Evolutionary conservation across 805 yeast species (phyloP), one percentile per base, ranked within the genome.

Genomic region (Nakazawaea siamensis): DNA sequence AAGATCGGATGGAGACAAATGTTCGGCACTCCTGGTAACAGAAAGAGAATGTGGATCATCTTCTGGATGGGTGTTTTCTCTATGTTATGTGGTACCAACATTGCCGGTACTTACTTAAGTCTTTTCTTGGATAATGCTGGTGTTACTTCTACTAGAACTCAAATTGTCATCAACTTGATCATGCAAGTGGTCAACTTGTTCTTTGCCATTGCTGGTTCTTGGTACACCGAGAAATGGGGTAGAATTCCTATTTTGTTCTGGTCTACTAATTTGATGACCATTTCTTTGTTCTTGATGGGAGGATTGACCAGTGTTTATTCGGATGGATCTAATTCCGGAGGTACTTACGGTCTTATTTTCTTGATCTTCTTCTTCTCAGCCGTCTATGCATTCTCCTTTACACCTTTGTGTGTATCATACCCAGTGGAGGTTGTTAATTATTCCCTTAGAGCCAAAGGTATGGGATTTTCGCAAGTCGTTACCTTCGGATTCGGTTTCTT

Each of bases 51-150:
- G 39, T 45, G 46, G 45, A 51, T 51, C 32, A 46, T 48, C 31
- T 42, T 50, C 37, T 44, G 49, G 45, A 46, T 47, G 51, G 52
- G 51, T 24, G 47, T 49, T 19, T 48, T 51, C 17, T 47, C 54
- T 16, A 51, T 48, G 38, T 37, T 50, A 19, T 48, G 51, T 13
- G 55, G 55, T 13, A 39, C 48, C 18, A 48, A 48, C 38, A 45
- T 52, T 38, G 44, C 45, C 12, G 48, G 51, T 25, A 44, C 48
- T 5, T 66, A 64, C 48, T 29, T 49, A 4, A 66, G 62, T 37
- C 55, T 62, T 33, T 21, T 63, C 40, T 37, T 51, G 27, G 46
- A 42, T 2, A 43, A 48, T 20, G 53, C 54, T 6, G 55, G 53
- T 23, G 43, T 47, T 32, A 40, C 45, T 8, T 38, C 45, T 4